Evolutionary conservation across 768 basidiomycete genomes (phyloP).

Genomic region (Galerina marginata): DNA sequence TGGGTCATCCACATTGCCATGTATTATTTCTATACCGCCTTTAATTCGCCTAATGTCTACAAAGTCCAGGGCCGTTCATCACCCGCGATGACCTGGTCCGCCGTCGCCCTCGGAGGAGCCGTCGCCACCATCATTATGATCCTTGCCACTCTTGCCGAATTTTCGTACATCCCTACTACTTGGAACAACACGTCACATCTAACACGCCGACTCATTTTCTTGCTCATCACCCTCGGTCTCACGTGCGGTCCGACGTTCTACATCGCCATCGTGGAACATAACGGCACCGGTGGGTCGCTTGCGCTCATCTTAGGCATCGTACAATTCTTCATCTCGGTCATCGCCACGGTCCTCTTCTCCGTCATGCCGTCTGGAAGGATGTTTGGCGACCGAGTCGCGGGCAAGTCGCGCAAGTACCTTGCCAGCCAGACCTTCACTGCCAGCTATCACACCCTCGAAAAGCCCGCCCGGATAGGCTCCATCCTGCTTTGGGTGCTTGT

Average conservation of each 20-base stretch:
- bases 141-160: constrained; percentile 90
- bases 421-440: constrained; percentile 99
- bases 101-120: constrained; percentile 92
- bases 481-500: constrained; percentile 87
- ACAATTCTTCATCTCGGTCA: constrained; percentile 92
- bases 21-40: constrained; percentile 96
- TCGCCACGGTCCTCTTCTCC: constrained; percentile 86
- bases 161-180: constrained; percentile 96
- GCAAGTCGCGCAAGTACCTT: constrained; percentile 95
- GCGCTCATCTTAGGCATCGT: constrained; percentile 94
- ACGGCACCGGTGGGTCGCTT: constrained; percentile 67
- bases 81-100: constrained; percentile 89
- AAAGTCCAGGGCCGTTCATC: constrained; percentile 59
- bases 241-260: constrained; percentile 96
- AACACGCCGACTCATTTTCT: constrained; percentile 87
- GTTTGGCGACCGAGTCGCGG: constrained; percentile 97
- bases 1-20: constrained; percentile 97
- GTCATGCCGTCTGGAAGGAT: constrained; percentile 95
- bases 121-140: constrained; percentile 98
- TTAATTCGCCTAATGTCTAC: constrained; percentile 90
- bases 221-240: constrained; percentile 86
- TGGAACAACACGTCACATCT: constrained; percentile 99
- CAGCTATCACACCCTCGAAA: constrained; percentile 78
- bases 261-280: constrained; percentile 83
- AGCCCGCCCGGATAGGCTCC: constrained; percentile 75